Conservation (phyloP, 2,329 filamentous ascomycete genomes). For the Arthrinium puccinioides region DNA sequence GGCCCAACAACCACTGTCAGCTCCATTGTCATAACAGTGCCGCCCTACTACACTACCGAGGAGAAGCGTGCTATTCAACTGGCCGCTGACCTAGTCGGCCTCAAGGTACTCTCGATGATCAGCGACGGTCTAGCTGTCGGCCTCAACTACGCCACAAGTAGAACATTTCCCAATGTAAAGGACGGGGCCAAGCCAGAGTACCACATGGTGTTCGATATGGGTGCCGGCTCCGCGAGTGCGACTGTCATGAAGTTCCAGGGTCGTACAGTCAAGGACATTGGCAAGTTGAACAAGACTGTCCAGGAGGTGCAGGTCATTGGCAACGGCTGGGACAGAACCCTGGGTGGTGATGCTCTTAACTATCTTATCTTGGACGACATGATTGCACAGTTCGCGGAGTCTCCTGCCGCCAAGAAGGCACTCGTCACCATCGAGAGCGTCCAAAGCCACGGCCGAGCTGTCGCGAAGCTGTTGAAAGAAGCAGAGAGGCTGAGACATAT, state of each 20-base stretch:
- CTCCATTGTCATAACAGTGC: slow-evolving; percentile 83
- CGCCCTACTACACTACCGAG: slow-evolving; percentile 81
- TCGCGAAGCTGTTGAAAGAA: slow-evolving; percentile 89
- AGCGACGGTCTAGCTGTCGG: slow-evolving; percentile 90
- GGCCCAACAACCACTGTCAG: slow-evolving; percentile 67
- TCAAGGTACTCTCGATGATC: slow-evolving; percentile 78
- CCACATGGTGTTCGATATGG: slow-evolving; percentile 96
- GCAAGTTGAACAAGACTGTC: slow-evolving; percentile 91
- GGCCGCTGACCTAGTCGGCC: slow-evolving; percentile 79
- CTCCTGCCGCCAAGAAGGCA: slow-evolving; percentile 58
- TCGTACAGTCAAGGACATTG: slow-evolving; percentile 80
- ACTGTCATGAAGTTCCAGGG: slow-evolving; percentile 87
- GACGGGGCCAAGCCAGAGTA: slow-evolving; percentile 83
- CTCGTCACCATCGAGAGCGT: slow-evolving; percentile 57
- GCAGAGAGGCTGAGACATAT: slow-evolving; percentile 82
- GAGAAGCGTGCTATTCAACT: slow-evolving; percentile 82
- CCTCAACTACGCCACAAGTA: slow-evolving; percentile 86
- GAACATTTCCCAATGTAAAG: slow-evolving; percentile 78
- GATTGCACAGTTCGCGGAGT: slow-evolving; percentile 68
- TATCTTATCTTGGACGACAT: slow-evolving; percentile 85
- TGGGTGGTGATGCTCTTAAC: slow-evolving; percentile 88
- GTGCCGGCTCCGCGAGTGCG: slow-evolving; percentile 86
- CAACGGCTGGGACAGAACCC: slow-evolving; percentile 77
- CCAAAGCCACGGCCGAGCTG: slow-evolving; percentile 70
- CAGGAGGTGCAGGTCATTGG: slow-evolving; percentile 91